These are phyloP conservation scores for Xeromyces bisporus DNA, from an alignment of 495 filamentous ascomycete genomes.

Conservation along the genomic window DNA sequence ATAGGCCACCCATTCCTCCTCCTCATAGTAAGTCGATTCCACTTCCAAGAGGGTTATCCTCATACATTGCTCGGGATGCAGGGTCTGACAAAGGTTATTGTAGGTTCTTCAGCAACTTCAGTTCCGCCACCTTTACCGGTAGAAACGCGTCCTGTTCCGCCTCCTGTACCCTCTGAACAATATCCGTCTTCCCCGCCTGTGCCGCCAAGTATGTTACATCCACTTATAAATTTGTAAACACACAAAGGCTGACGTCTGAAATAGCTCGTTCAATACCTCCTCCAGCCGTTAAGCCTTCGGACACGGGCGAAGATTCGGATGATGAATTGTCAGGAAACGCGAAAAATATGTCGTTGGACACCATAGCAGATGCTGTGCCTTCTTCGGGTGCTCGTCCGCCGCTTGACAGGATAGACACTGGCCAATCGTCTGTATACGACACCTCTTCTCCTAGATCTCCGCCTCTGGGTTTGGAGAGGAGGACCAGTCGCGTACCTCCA, in stretches of 20 bases:
- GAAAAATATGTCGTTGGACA: slow-evolving; percentile 26
- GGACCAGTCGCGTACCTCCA: slow-evolving; percentile 35
- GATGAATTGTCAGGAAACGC: slow-evolving; percentile 73
- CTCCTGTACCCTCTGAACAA: slow-evolving; percentile 45
- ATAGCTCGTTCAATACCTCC: slow-evolving; percentile 43
- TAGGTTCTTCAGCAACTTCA: slow-evolving; percentile 8
- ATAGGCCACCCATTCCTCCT: slow-evolving; percentile 27
- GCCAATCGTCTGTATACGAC: slow-evolving; percentile 25
- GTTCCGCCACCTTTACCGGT: slow-evolving; percentile 17
- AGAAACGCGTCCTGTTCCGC: slow-evolving; percentile 26
- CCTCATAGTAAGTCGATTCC: slow-evolving; percentile 31
- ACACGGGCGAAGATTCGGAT: slow-evolving; percentile 75
- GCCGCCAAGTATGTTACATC: slow-evolving; percentile 40
- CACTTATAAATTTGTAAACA: slow-evolving; percentile 4
- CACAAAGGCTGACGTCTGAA: slow-evolving; percentile 13
- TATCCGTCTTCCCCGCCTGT: slow-evolving; percentile 55
- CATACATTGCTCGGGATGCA: too few species aligned
- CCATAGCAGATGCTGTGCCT: slow-evolving; percentile 10
- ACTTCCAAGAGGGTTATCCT: too few species aligned
- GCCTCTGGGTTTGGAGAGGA: slow-evolving; percentile 24
- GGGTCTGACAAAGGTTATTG: neutral
- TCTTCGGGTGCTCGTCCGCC: slow-evolving; percentile 19
- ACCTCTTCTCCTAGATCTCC: slow-evolving; percentile 35
- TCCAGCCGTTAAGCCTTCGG: slow-evolving; percentile 41
- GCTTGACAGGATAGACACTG: slow-evolving; percentile 27